Conservation (phyloP, 257 asterid species). For the Solanum neorickii region DNA sequence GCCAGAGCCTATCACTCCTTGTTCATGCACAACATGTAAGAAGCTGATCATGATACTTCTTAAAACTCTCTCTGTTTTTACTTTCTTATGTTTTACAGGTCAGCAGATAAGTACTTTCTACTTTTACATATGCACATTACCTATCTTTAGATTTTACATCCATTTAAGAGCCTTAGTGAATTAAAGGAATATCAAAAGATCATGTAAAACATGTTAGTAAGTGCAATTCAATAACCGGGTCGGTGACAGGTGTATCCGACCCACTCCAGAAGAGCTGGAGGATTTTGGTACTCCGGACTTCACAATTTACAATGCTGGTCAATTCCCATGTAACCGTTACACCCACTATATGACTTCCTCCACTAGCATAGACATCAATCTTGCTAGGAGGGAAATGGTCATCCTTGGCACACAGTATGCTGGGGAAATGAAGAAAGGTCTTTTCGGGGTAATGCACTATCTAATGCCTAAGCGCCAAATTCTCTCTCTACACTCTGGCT, state of each 20-base stretch:
- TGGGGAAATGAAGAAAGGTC: constrained; percentile 96
- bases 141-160: not conserved
- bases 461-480: constrained; percentile 93
- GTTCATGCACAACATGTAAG: constrained; percentile 96
- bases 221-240: constrained; percentile 28
- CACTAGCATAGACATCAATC: constrained; percentile 87
- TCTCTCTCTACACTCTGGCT: constrained; percentile 87
- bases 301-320: constrained; percentile 95
- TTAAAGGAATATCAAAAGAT: not conserved
- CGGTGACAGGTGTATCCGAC: constrained; percentile 93
- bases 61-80: not conserved
- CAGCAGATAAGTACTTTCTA: not conserved
- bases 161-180: not conserved
- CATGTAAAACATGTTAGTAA: constrained; percentile 12
- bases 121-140: not conserved
- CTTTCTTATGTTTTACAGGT: not conserved
- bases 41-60: not conserved
- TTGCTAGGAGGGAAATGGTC: constrained; percentile 84
- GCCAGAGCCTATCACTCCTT: constrained; percentile 96
- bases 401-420: constrained; percentile 95
- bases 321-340: constrained; percentile 87
- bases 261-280: constrained; percentile 84
- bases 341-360: constrained; percentile 94
- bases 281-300: constrained; percentile 86
- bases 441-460: constrained; percentile 86